These are phyloP conservation scores for Paratinospora sagittata DNA, from an alignment of 164 flowering plant genomes.

Conservation along the genomic window DNA sequence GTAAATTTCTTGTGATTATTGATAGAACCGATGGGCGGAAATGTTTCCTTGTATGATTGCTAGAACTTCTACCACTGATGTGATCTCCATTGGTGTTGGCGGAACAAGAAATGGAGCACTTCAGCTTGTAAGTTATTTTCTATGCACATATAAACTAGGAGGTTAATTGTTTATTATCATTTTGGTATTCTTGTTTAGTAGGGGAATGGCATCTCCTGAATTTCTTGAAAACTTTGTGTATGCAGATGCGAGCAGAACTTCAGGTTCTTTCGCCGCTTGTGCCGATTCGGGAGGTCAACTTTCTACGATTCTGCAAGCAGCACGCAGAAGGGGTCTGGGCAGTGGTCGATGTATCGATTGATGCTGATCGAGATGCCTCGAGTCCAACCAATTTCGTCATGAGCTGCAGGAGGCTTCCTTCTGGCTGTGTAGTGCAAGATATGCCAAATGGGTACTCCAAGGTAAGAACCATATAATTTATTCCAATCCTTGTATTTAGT, in stretches of 20 bases:
- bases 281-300: constrained; percentile 75
- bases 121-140: constrained; percentile 45
- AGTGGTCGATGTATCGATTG: constrained; percentile 92
- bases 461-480: constrained; percentile 32
- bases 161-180: background rate
- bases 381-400: constrained; percentile 35
- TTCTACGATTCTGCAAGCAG: constrained; percentile 94
- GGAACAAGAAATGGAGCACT: constrained; percentile 90
- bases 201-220: no score
- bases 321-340: constrained; percentile 98
- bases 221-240: background rate
- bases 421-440: constrained; percentile 94
- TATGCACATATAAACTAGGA: background rate
- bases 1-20: background rate
- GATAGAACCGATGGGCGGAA: constrained; percentile 79
- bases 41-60: constrained; percentile 89
- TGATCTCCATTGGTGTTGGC: constrained; percentile 68
- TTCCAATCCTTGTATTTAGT: background rate
- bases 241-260: constrained; percentile 89
- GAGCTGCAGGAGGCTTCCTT: constrained; percentile 82
- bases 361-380: constrained; percentile 51
- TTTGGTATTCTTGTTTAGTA: background rate
- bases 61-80: constrained; percentile 62
- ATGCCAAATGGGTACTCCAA: constrained; percentile 97
- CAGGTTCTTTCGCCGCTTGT: constrained; percentile 96